These are phyloP conservation scores for maize (Zea mays) DNA, from an alignment of 176 grass and related monocot species.

Conservation along the genomic window Zm-B73-REFERENCE-NAM-5.0 NC_050098.1:147697501-147698000, in stretches of 20 bases:
- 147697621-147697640: slow-evolving; percentile 88
- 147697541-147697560: neutral
- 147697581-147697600: slow-evolving; percentile 49
- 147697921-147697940: slow-evolving; percentile 76
- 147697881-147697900: slow-evolving; percentile 95
- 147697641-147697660: slow-evolving; percentile 92
- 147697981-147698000: slow-evolving; percentile 72
- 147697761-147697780: slow-evolving; percentile 97
- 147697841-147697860: neutral
- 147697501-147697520: slow-evolving; percentile 51
- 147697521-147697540: neutral
- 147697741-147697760: slow-evolving; percentile 87
- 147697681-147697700: slow-evolving; percentile 90
- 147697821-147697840: slow-evolving; percentile 33
- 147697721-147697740: slow-evolving; percentile 77
- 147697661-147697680: slow-evolving; percentile 93
- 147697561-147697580: neutral
- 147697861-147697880: neutral
- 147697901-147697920: slow-evolving; percentile 77
- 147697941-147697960: slow-evolving; percentile 89
- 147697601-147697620: slow-evolving; percentile 65
- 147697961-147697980: slow-evolving; percentile 76
- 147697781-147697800: slow-evolving; percentile 88
- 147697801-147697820: slow-evolving; percentile 30
- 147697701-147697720: slow-evolving; percentile 61